Base-by-base conservation (phyloP, 176 grass and related monocot species). In the Juncus effusus region DNA sequence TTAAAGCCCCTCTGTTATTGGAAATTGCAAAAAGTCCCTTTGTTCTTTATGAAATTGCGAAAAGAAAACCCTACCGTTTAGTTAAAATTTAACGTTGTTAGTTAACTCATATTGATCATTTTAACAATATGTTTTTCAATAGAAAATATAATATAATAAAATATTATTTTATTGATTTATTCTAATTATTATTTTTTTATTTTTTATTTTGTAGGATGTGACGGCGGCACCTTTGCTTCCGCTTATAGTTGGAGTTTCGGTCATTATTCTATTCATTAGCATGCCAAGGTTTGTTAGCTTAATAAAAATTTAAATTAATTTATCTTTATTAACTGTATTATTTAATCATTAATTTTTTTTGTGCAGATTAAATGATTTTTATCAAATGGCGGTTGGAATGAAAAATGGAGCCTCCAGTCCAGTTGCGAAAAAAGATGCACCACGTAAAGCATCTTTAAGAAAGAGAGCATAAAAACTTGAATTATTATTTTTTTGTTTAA, bases 321-420 rank as follows among this genome's bases (percentile, higher is more conserved):
- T 38, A 67, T 37, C 3, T 53, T 70, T 10, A 36, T 73, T 72
- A 11, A 65, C 3, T 13, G 57, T 14, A 51, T 77, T 5, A 51
- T 73, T 58, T 61, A 72, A 16, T 35, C 61, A 40, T 13, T 51
- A n/a, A 41, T 64, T 45, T 42, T 7, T 68, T 76, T 38, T 57
- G 13, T 61, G 36, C 79, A 99, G 95, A 70, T 80, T 99, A 55
- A 99, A 88, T 51, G 95, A 93, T 70, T 76, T 93, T 72, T 99
- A 99, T 75, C 85, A 85, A 51, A 78, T 76, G 9, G 51, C 85
- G 40, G 76, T 90, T 16, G 85, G 83, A 66, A 85, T 82, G 76
- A 63, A 81, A 55, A 74, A 81, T 35, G 16, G 79, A 59, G 66
- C 82, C 68, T 90, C 89, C 63, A 85, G 62, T 59, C 38, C 40